A percentile compares a stretch with the other conserved stretches of the same genome.
Conservation (phyloP, 345 rosid species). For the Salix dunnii region DNA sequence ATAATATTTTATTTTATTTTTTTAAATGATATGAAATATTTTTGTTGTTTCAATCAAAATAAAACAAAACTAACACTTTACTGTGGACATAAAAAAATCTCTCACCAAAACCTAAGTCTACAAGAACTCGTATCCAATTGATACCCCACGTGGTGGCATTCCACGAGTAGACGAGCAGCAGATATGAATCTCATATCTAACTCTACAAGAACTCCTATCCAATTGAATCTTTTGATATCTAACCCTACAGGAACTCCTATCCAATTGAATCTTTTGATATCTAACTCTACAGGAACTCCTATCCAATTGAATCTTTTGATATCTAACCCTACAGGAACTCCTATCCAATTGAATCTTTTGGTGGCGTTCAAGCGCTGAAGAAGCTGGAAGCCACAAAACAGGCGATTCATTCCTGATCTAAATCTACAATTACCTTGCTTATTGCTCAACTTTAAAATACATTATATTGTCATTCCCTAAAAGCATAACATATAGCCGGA, state of each 20-base stretch:
- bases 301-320: too few species aligned
- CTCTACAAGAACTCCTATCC: not conserved
- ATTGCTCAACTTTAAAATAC: too few species aligned
- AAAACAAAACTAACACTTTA: too few species aligned
- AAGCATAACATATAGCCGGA: too few species aligned
- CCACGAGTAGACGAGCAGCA: not conserved
- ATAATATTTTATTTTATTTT: too few species aligned
- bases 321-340: not conserved
- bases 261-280: not conserved
- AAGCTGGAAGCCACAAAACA: not conserved
- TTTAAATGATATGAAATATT: too few species aligned
- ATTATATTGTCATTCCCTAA: too few species aligned
- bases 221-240: not conserved
- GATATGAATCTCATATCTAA: not conserved
- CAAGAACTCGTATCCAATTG: too few species aligned
- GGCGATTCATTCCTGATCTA: not conserved
- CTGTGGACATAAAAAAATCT: not conserved
- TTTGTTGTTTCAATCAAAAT: too few species aligned
- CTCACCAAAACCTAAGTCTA: not conserved
- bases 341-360: not conserved
- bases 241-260: too few species aligned
- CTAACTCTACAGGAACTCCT: not conserved
- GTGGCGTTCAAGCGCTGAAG: not conserved
- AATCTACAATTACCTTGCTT: too few species aligned
- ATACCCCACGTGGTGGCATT: not conserved